phyloP scores from a whole-genome alignment of 192 early-diverging fungal species.

The Coemansia sp. region DNA sequence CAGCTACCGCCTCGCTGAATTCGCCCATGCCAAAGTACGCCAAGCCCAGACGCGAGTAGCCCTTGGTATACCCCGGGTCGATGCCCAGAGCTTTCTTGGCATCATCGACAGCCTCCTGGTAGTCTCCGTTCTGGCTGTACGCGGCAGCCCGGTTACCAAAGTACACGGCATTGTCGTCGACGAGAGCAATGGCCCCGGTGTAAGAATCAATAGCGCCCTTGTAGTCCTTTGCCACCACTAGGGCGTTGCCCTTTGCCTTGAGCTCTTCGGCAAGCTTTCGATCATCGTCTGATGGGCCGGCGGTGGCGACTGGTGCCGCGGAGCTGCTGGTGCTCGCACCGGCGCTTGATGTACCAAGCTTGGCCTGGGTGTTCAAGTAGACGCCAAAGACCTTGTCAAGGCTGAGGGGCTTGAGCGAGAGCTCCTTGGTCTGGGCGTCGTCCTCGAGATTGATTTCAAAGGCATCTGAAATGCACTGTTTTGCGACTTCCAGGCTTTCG shows the following conservation, averaged over 20 bases:
- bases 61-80: constrained; percentile 89
- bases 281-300: constrained; percentile 55
- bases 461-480: constrained; percentile 92
- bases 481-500: constrained; percentile 67
- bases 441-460: constrained; percentile 84
- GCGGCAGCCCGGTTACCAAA: constrained; percentile 98
- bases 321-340: neutral
- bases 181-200: constrained; percentile 85
- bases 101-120: constrained; percentile 84
- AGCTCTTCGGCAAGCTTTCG: constrained; percentile 83
- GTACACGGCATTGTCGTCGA: constrained; percentile 87
- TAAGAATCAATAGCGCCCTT: constrained; percentile 83
- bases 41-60: constrained; percentile 88
- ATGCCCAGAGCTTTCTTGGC: constrained; percentile 78
- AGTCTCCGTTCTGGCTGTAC: constrained; percentile 83
- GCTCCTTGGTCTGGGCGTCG: constrained; percentile 58
- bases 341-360: constrained; percentile 35
- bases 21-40: constrained; percentile 88
- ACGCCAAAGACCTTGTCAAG: constrained; percentile 88
- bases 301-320: constrained; percentile 1
- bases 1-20: constrained; percentile 79
- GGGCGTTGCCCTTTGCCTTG: constrained; percentile 82
- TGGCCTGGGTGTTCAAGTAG: constrained; percentile 81
- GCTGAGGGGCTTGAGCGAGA: constrained; percentile 82
- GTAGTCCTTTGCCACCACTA: constrained; percentile 80